phyloP scores from a whole-genome alignment of 306 rosid genomes.

The Cicer arietinum region DNA sequence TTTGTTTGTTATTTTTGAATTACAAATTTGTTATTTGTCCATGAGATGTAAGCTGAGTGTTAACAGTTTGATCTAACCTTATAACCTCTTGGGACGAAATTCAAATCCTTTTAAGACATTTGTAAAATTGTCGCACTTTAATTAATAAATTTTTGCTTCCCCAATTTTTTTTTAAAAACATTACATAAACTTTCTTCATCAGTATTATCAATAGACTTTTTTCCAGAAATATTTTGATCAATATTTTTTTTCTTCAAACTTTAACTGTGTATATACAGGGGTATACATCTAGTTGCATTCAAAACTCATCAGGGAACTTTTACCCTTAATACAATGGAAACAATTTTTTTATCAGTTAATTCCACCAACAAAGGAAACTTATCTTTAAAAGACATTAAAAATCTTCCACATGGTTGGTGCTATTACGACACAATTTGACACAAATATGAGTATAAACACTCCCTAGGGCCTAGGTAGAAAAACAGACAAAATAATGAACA shows the following conservation, averaged over 20 bases:
- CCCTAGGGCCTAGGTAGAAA: background rate
- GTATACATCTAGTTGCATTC: background rate
- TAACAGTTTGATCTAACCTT: too few relatives aligned
- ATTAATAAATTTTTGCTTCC: too few relatives aligned
- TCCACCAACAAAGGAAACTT: constrained; percentile 36
- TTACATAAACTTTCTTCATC: background rate
- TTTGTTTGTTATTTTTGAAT: background rate
- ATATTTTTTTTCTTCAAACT: background rate
- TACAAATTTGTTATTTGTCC: background rate
- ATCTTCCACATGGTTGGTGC: constrained; percentile 13
- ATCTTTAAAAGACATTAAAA: constrained; percentile 35
- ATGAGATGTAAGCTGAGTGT: too few relatives aligned
- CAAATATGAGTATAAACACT: background rate
- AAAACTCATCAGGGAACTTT: background rate
- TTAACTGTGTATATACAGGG: background rate
- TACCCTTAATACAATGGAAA: background rate
- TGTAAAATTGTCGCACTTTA: too few relatives aligned
- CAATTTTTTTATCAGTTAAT: constrained; percentile 6
- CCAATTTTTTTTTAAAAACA: too few relatives aligned
- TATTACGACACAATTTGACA: constrained; percentile 20
- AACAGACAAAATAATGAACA: constrained; percentile 27
- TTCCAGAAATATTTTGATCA: too few relatives aligned
- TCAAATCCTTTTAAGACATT: too few relatives aligned
- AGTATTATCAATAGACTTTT: background rate
- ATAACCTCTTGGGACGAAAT: too few relatives aligned